A percentile compares a stretch with the other conserved stretches of the same genome.
These are phyloP conservation scores for Microbotryomycetes sp. DNA, from an alignment of 1,284 basidiomycete species.

Conservation along the genomic window DNA sequence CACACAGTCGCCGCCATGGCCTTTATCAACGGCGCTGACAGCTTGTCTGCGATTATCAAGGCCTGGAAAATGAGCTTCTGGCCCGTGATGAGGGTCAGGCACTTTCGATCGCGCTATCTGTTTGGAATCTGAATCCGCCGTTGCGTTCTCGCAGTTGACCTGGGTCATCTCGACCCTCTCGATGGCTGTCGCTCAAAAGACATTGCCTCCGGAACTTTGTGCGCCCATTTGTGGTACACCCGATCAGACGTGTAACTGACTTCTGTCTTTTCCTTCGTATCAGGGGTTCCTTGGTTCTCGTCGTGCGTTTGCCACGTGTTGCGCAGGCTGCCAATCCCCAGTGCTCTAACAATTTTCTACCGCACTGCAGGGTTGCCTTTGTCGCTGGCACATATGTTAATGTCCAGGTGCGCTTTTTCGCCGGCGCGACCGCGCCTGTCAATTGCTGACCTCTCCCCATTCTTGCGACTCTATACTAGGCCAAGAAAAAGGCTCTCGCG, in stretches of 20 bases:
- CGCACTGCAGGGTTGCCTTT: conserved; percentile 15
- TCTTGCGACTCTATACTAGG: neutral
- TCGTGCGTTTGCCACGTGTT: neutral
- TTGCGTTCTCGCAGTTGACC: conserved; percentile 46
- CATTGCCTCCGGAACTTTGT: conserved; percentile 54
- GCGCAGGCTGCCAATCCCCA: neutral
- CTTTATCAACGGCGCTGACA: conserved; percentile 71
- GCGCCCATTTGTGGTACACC: neutral
- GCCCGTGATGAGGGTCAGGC: conserved; percentile 59
- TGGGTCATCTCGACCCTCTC: conserved; percentile 68
- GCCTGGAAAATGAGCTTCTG: conserved; percentile 69
- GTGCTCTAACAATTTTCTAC: conserved; percentile 3
- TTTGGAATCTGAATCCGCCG: neutral
- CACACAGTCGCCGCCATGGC: conserved; percentile 60
- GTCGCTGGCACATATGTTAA: conserved; percentile 32
- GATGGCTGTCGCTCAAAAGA: conserved; percentile 64
- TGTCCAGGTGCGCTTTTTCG: conserved; percentile 2
- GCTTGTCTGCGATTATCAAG: conserved; percentile 56
- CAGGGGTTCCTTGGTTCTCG: conserved; percentile 34
- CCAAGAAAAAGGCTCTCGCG: conserved; percentile 33
- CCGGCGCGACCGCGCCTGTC: neutral
- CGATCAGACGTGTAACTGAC: neutral
- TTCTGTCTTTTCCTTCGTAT: neutral
- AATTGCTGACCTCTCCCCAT: neutral
- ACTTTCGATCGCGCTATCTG: neutral